Conservation (phyloP, 495 filamentous ascomycete genomes). For the Copromyces sp. region DNA sequence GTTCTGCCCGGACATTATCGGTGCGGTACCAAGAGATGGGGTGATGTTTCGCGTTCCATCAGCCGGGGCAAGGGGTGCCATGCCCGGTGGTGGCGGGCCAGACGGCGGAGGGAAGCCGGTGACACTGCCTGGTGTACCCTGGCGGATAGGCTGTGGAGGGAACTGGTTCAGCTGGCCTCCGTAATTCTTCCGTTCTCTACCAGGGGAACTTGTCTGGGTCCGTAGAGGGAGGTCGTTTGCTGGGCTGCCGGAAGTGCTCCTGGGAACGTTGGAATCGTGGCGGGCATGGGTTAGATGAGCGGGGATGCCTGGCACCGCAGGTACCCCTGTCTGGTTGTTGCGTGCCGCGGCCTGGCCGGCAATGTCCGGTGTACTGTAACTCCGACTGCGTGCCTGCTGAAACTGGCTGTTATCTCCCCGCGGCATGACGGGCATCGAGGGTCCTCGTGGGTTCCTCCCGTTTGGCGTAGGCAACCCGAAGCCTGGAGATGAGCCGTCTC, state of each 20-base stretch:
- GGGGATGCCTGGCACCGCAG: conserved; percentile 48
- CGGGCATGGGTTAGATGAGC: conserved; percentile 39
- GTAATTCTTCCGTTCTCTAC: conserved; percentile 33
- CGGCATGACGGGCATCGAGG: conserved; percentile 71
- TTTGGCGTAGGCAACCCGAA: conserved; percentile 42
- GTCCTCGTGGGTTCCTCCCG: conserved; percentile 59
- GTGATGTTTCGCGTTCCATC: conserved; percentile 16
- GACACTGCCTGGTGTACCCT: conserved; percentile 28
- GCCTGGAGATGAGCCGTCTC: conserved; percentile 58
- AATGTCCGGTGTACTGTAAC: conserved; percentile 55
- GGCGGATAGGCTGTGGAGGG: conserved; percentile 37
- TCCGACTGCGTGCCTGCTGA: conserved; percentile 49
- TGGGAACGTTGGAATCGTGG: conserved; percentile 42
- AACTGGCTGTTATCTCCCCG: conserved; percentile 41
- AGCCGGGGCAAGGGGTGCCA: conserved; percentile 21
- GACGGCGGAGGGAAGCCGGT: conserved; percentile 20
- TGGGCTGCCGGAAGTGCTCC: conserved; percentile 44
- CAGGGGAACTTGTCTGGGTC: conserved; percentile 43
- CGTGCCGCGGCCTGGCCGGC: conserved; percentile 34
- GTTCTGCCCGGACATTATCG: conserved; percentile 21
- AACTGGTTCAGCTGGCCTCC: conserved; percentile 37
- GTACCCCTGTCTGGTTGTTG: conserved; percentile 27
- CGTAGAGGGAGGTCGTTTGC: conserved; percentile 40
- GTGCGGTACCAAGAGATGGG: conserved; percentile 24
- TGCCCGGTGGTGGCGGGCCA: conserved; percentile 21